These are phyloP conservation scores for Nakaseomyces glabratus DNA, from an alignment of 1,139 yeast species.

Conservation along the genomic window DNA sequence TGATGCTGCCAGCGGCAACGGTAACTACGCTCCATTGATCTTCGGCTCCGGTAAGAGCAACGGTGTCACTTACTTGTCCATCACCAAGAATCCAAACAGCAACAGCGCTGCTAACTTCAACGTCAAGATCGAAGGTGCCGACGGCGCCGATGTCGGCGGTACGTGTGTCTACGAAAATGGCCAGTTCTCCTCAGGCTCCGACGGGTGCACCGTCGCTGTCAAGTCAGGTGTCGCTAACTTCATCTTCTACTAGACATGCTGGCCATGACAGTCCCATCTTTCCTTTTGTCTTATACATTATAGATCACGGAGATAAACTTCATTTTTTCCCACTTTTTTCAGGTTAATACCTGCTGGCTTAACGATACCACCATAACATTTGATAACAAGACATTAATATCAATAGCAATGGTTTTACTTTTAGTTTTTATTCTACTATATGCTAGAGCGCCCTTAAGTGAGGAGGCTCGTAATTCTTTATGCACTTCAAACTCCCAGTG, in stretches of 20 bases:
- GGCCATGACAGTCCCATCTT: not conserved
- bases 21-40: constrained; percentile 98
- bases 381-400: too few species aligned
- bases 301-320: not conserved
- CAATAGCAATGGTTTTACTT: too few species aligned
- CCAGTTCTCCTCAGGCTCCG: constrained; percentile 49
- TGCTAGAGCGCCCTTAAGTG: too few species aligned
- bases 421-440: too few species aligned
- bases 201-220: constrained; percentile 91
- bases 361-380: too few species aligned
- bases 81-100: constrained; percentile 95
- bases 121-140: constrained; percentile 73
- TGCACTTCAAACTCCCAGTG: too few species aligned
- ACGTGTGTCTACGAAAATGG: constrained; percentile 78
- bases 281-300: constrained; percentile 7
- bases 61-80: constrained; percentile 77
- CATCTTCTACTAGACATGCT: constrained; percentile 24
- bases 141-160: constrained; percentile 59
- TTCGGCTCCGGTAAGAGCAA: constrained; percentile 82
- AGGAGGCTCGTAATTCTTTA: too few species aligned
- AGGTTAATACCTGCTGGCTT: too few species aligned
- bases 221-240: constrained; percentile 60
- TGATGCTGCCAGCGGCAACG: constrained; percentile 61
- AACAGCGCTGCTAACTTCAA: constrained; percentile 65
- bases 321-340: not conserved